These are phyloP conservation scores for Rhodosporidiobolus odoratus DNA, from an alignment of 768 basidiomycete species.

Conservation along the genomic window DNA sequence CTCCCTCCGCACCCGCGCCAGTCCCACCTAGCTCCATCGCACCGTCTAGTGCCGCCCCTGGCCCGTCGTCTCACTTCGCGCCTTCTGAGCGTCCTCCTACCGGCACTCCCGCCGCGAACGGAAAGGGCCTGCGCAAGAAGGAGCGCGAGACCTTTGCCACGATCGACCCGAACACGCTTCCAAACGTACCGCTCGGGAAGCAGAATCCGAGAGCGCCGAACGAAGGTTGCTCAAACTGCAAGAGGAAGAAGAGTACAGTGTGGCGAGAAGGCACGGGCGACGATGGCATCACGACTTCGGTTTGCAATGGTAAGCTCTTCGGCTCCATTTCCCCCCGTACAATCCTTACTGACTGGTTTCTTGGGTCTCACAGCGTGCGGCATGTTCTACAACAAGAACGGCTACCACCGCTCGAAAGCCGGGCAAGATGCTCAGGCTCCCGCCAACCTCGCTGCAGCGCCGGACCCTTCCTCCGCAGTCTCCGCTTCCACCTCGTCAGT, in stretches of 20 bases:
- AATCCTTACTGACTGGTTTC: background rate
- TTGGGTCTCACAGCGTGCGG: conserved; percentile 29
- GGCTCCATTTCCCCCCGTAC: background rate
- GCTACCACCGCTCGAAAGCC: conserved; percentile 37
- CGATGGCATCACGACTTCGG: background rate
- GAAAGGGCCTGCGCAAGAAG: background rate
- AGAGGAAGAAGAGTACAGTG: conserved; percentile 31
- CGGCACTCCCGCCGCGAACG: background rate
- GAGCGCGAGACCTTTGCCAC: conserved; percentile 19
- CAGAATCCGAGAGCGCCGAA: conserved; percentile 26
- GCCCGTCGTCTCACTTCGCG: background rate
- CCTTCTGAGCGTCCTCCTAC: background rate
- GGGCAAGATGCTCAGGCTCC: too few relatives aligned
- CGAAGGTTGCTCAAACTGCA: conserved; percentile 34
- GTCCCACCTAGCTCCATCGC: background rate
- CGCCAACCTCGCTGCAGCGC: background rate
- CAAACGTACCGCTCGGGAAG: conserved; percentile 12
- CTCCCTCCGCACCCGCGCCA: background rate
- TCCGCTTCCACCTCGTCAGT: background rate
- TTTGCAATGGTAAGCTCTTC: conserved; percentile 32
- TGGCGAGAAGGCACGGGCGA: conserved; percentile 14
- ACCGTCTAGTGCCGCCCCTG: background rate
- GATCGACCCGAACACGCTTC: conserved; percentile 9
- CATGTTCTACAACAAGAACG: conserved; percentile 38
- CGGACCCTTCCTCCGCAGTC: background rate